Conservation (phyloP, 139 green algal species). For the Spirogloea muscicola region DNA sequence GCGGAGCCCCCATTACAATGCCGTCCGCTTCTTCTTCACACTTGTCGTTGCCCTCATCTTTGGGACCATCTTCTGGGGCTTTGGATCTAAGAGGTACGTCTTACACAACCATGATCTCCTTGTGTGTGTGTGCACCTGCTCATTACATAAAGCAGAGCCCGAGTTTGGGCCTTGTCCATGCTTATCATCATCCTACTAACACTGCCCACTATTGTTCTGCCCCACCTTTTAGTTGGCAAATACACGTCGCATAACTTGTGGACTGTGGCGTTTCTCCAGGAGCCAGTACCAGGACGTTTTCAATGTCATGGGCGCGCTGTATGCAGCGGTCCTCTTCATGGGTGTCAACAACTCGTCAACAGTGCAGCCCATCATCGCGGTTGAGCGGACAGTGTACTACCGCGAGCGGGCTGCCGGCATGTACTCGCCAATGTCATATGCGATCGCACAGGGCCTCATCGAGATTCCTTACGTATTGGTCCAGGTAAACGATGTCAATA, state of each 20-base stretch:
- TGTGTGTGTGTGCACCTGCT: no score
- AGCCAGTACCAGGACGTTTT: slow-evolving; percentile 43
- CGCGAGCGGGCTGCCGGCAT: slow-evolving; percentile 48
- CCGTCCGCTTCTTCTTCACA: slow-evolving; percentile 30
- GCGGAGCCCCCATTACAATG: slow-evolving; percentile 39
- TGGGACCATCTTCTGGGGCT: slow-evolving; percentile 22
- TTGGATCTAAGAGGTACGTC: slow-evolving; percentile 12
- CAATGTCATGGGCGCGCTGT: slow-evolving; percentile 57
- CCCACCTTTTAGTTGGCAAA: no score
- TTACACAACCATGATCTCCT: no score
- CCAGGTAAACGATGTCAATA: no score
- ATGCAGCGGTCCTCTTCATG: slow-evolving; percentile 54
- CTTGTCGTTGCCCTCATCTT: slow-evolving; percentile 22
- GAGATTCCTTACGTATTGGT: slow-evolving; percentile 41
- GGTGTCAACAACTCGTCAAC: slow-evolving; percentile 51
- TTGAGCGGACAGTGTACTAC: slow-evolving; percentile 51
- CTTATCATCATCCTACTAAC: no score
- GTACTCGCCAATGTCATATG: slow-evolving; percentile 51
- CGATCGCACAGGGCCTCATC: slow-evolving; percentile 42
- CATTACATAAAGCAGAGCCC: no score
- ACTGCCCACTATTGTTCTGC: no score
- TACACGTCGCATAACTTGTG: no score
- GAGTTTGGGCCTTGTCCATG: no score
- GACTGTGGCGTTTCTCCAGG: slow-evolving; percentile 4
- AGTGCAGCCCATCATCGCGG: slow-evolving; percentile 45